A percentile compares a stretch with the other conserved stretches of the same genome.
phyloP scores from a whole-genome alignment of 2,329 filamentous ascomycete genomes.

The Trichophyton simii region DNA sequence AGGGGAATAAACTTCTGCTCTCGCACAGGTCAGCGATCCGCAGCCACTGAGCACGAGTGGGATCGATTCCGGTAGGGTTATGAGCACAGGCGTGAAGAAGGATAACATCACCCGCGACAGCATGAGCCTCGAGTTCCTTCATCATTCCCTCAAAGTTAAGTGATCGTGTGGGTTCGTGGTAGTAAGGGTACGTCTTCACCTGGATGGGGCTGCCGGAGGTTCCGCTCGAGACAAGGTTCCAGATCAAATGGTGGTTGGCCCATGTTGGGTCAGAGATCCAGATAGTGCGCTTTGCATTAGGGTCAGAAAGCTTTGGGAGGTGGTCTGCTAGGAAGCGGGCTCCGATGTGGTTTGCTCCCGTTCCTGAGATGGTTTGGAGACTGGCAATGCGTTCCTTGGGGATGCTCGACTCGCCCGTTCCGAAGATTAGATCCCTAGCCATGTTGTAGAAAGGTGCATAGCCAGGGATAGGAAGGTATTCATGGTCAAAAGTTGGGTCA shows the following conservation, averaged over 20 bases:
- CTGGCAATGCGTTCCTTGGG: slow-evolving; percentile 44
- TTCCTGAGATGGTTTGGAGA: slow-evolving; percentile 89
- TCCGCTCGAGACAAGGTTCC: slow-evolving; percentile 40
- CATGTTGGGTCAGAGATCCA: slow-evolving; percentile 93
- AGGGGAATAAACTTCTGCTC: slow-evolving; percentile 78
- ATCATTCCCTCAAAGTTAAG: slow-evolving; percentile 48
- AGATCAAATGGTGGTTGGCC: slow-evolving; percentile 96
- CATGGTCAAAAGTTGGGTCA: slow-evolving; percentile 83
- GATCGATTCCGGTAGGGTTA: slow-evolving; percentile 94
- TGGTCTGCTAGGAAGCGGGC: slow-evolving; percentile 83
- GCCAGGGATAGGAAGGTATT: slow-evolving; percentile 92
- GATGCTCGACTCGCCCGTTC: slow-evolving; percentile 23
- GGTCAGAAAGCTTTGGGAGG: slow-evolving; percentile 43
- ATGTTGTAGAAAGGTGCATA: slow-evolving; percentile 70
- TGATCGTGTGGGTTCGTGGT: slow-evolving; percentile 48
- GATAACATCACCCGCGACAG: slow-evolving; percentile 68
- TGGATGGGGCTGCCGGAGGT: slow-evolving; percentile 66
- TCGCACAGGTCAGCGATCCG: slow-evolving; percentile 67
- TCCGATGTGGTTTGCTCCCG: slow-evolving; percentile 84
- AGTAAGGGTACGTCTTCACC: slow-evolving; percentile 81
- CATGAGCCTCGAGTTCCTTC: slow-evolving; percentile 73
- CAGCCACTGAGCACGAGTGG: slow-evolving; percentile 83
- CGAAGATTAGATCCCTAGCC: slow-evolving; percentile 73
- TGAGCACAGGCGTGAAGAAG: slow-evolving; percentile 91
- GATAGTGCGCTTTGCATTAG: slow-evolving; percentile 48